Base-by-base conservation (phyloP, 768 basidiomycete genomes). In the Naganishia randhawae region DNA sequence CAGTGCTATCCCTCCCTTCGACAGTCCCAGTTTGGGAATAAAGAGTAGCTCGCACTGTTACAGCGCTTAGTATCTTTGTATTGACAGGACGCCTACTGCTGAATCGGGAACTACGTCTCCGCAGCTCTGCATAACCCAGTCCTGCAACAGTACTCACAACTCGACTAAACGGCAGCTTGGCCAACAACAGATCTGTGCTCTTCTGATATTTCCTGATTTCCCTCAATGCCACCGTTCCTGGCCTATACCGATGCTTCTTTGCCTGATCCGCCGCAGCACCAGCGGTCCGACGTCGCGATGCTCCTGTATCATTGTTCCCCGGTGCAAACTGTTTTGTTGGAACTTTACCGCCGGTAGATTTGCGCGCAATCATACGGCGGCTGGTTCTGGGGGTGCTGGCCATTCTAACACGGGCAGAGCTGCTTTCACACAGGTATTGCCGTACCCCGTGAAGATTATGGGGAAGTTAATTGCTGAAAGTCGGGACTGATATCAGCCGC, bases 181-280 rank as follows among this genome's bases (percentile, higher is more conserved):
- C 85, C 67, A 97, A 82, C 69, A 97, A 82, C 50, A 96, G 83
- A 76, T 94, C 92, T 8, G 93, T 96, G 73, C 87, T 89, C 78
- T 90, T 91, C 79, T 97, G 93, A 80, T 96, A 97, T 77, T 89
- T 91, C 74, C 94, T 85, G 62, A 97, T 95, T 82, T 97, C 93
- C 50, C 89, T 86, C 71, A 97, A 82, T 37, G 93, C 93, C 67
- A 90, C 86, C 3, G 91, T 94, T 10, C 93, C 93, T 0, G 93
- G 93, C 69, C 91, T 85, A 81, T 85, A 97, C n/a, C 93, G 84
- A 74, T 81, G 84, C 84, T 83, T 71, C 11, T 37, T 25, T 2
- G 35, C 22, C 10, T 27, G 39, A 17, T 31, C 41, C 27, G 50
- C 45, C 25, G 63, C 45, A 7, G 50, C 50, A 10, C 35, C 48